Base-by-base conservation (phyloP, 805 yeast species). In the Priceomyces carsonii region DNA sequence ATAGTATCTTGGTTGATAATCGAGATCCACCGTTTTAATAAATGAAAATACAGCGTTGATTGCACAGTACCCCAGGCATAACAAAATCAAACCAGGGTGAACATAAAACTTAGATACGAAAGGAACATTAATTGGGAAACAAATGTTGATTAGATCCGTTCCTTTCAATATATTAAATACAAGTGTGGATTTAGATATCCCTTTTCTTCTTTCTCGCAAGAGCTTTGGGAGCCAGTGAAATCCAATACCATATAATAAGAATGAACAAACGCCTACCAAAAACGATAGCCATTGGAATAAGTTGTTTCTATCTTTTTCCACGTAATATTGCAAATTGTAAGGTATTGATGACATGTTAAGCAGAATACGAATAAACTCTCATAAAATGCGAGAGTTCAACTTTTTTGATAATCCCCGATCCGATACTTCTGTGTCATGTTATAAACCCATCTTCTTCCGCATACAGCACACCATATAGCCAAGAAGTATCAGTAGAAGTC, bases 201-300 rank as follows among this genome's bases (percentile, higher is more conserved):
- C 31, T 3, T 42, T 33, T 7, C 29, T 33, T 38, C 71, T 46
- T 12, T 36, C 43, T 36, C 75, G 43, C 8, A 68, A 40, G 21
- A 26, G 48, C 22, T 54, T 42, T 3, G 75, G 75, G 5, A 67
- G 47, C 73, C 75, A 69, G 29, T 59, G 55, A 45, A 69, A 67
- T 3, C 69, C n/a, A 1, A 63, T 5, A 3, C 77, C 77, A 48
- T 71, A 69, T 5, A 57, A 15, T 1, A 58, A 29, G 6, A 72
- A 48, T 1, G 54, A 35, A 3, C 44, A 20, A 2, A 67, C 8
- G 5, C 55, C 44, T 8, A 61, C 22, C 1, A 53, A 54, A 35
- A 60, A 60, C 6, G 58, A 43, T 10, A 64, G 40, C 66, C 75
- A 67, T 27, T 61, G 63, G 38, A 43, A 70, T 35, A 48, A 53